These are phyloP conservation scores for Zygosaccharomyces sapae DNA, from an alignment of 1,139 yeast genomes.

Conservation along the genomic window DNA sequence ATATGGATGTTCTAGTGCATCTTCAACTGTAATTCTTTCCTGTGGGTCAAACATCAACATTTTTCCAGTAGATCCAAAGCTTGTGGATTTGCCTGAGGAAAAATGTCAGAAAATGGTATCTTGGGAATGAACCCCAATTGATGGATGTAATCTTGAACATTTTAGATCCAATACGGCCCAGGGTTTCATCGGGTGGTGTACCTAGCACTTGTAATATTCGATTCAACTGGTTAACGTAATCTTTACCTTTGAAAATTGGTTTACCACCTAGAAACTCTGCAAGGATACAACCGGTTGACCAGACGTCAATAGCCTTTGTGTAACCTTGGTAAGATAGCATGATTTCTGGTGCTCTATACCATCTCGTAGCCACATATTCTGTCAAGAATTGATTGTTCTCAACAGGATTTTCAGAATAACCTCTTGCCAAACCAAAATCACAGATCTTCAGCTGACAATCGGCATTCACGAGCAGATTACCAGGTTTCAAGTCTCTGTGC, in stretches of 20 bases:
- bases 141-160: slow-evolving; percentile 90
- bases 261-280: slow-evolving; percentile 91
- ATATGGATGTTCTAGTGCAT: slow-evolving; percentile 87
- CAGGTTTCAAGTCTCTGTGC: slow-evolving; percentile 93
- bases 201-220: slow-evolving; percentile 83
- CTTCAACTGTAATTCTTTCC: slow-evolving; percentile 80
- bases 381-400: slow-evolving; percentile 91
- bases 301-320: slow-evolving; percentile 91
- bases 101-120: slow-evolving; percentile 66
- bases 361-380: slow-evolving; percentile 94
- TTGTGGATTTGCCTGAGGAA: slow-evolving; percentile 80
- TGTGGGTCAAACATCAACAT: slow-evolving; percentile 88
- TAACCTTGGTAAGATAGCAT: slow-evolving; percentile 91
- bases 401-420: slow-evolving; percentile 80
- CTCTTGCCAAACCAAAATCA: slow-evolving; percentile 95
- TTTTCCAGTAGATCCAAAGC: slow-evolving; percentile 78
- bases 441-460: slow-evolving; percentile 95
- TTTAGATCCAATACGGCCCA: slow-evolving; percentile 80
- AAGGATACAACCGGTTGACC: slow-evolving; percentile 96
- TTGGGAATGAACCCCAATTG: slow-evolving; percentile 80
- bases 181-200: slow-evolving; percentile 81
- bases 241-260: slow-evolving; percentile 90
- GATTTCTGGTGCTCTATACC: slow-evolving; percentile 98
- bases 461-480: slow-evolving; percentile 86
- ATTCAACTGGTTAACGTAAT: slow-evolving; percentile 91